phyloP scores from a whole-genome alignment of 1,139 yeast genomes.

The Geotrichum reessii region DNA sequence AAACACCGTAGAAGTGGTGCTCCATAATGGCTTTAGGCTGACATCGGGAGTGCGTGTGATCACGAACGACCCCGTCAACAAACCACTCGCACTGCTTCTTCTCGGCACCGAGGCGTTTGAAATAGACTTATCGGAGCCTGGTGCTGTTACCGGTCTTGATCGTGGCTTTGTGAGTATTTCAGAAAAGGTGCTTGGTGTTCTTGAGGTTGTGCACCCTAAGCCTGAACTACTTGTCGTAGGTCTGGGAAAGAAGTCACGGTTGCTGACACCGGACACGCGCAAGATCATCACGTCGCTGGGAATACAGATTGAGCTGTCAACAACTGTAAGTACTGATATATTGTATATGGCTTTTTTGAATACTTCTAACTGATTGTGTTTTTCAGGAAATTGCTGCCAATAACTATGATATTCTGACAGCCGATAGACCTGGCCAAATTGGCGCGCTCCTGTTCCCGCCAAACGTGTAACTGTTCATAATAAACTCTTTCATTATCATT shows the following conservation, averaged over 20 bases:
- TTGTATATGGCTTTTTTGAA: too few species aligned
- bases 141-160: conserved; percentile 31
- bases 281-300: conserved; percentile 52
- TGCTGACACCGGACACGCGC: conserved; percentile 53
- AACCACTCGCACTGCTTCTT: conserved; percentile 51
- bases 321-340: conserved; percentile 39
- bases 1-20: conserved; percentile 43
- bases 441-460: conserved; percentile 72
- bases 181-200: conserved; percentile 43
- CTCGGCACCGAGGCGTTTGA: conserved; percentile 61
- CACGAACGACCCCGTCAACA: conserved; percentile 46
- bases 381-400: conserved; percentile 55
- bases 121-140: conserved; percentile 40
- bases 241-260: conserved; percentile 56
- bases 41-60: conserved; percentile 42
- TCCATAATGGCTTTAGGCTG: conserved; percentile 44
- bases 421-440: conserved; percentile 68
- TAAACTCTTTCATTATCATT: neutral
- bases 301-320: conserved; percentile 62
- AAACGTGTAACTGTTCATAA: conserved; percentile 41
- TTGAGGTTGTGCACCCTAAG: conserved; percentile 60
- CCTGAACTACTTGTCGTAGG: conserved; percentile 75
- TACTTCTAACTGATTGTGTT: neutral
- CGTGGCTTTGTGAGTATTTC: conserved; percentile 37
- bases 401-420: conserved; percentile 67